Percentiles rank a stretch among this genome's conserved stretches.
Evolutionary conservation across 768 basidiomycete species (phyloP).

Genomic region (Russula sp.): DNA sequence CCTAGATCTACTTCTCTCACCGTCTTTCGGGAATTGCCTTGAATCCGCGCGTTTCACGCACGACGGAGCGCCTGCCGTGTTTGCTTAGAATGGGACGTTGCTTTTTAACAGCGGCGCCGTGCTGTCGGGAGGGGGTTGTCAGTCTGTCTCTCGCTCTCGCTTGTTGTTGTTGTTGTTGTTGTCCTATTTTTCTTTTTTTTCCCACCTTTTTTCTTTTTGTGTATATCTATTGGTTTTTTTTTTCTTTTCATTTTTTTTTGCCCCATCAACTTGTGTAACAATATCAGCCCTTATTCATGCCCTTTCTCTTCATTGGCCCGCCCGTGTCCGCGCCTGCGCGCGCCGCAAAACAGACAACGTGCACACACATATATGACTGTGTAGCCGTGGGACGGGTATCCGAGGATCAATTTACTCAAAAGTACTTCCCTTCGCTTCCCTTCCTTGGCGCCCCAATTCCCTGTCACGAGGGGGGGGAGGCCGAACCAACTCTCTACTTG

Average conservation of each 20-base stretch:
- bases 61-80: slow-evolving; percentile 19
- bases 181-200: too few relatives aligned
- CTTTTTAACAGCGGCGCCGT: slow-evolving; percentile 15
- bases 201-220: slow-evolving; percentile 8
- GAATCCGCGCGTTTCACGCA: slow-evolving; percentile 15
- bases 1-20: slow-evolving; percentile 38
- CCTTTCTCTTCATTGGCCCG: background rate
- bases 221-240: slow-evolving; percentile 19
- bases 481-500: background rate
- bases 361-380: too few relatives aligned
- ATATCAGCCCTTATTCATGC: slow-evolving; percentile 20
- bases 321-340: too few relatives aligned
- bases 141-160: too few relatives aligned
- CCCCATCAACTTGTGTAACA: slow-evolving; percentile 17
- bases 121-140: too few relatives aligned
- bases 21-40: slow-evolving; percentile 13
- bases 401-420: slow-evolving; percentile 11
- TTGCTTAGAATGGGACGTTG: slow-evolving; percentile 18
- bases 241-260: too few relatives aligned
- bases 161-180: too few relatives aligned
- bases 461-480: slow-evolving; percentile 5
- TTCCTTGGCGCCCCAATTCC: background rate
- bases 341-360: background rate
- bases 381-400: background rate
- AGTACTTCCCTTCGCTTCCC: slow-evolving; percentile 9